Percentiles rank a stretch among this genome's conserved stretches.
These are phyloP conservation scores for Leccinellum luteum DNA, from an alignment of 768 basidiomycete species.

Conservation along the genomic window DNA sequence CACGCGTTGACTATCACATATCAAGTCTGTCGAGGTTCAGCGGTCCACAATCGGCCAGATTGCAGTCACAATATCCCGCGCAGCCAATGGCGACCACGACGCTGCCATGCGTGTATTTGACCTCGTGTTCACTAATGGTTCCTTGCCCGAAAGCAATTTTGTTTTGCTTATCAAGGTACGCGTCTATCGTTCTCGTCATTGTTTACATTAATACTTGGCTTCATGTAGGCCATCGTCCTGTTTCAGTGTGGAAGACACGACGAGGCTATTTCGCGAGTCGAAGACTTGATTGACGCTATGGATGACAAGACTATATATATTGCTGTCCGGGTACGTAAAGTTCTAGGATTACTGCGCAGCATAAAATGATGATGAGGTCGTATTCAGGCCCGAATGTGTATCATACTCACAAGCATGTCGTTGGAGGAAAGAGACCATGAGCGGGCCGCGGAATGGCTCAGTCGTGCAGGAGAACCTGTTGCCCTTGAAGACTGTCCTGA, in stretches of 20 bases:
- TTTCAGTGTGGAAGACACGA: conserved; percentile 8
- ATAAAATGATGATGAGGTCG: not conserved
- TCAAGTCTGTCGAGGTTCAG: conserved; percentile 8
- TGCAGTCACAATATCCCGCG: not conserved
- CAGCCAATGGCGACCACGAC: conserved; percentile 2
- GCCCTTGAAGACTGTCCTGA: not conserved
- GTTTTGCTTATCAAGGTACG: conserved; percentile 15
- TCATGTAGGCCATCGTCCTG: conserved; percentile 2
- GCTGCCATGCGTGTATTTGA: conserved; percentile 6
- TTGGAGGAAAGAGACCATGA: not conserved
- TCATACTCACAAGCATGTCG: not conserved
- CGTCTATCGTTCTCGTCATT: accelerated
- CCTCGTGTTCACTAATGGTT: conserved; percentile 3
- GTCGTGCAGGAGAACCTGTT: not conserved
- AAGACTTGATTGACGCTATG: not conserved
- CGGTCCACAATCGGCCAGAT: conserved; percentile 10
- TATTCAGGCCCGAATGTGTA: conserved; percentile 5
- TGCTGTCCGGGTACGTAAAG: conserved; percentile 4
- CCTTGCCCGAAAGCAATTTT: not conserved
- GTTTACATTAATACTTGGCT: not conserved
- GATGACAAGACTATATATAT: not conserved
- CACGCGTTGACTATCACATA: not conserved
- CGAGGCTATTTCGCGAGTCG: not conserved
- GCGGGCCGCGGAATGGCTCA: not conserved
- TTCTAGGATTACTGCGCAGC: accelerated